A percentile compares a stretch with the other conserved stretches of the same genome.
Evolutionary conservation across 345 rosid genomes (phyloP).

Genomic region (Aegle marmelos): DNA sequence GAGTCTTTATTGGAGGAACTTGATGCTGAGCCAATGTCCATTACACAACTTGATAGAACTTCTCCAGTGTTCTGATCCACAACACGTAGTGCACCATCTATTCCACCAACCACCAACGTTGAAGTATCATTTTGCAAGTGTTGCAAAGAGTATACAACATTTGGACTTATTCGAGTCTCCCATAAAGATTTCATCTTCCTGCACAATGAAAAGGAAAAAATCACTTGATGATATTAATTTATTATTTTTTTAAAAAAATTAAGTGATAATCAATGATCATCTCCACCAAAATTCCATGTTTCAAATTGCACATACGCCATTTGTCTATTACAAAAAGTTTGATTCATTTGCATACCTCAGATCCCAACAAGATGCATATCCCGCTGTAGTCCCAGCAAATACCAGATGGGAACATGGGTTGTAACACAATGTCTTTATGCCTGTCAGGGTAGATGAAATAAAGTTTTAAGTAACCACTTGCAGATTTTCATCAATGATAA

Average conservation of each 20-base stretch:
- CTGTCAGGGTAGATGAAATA: slow-evolving; percentile 36
- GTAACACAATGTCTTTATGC: slow-evolving; percentile 64
- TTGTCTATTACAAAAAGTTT: neutral
- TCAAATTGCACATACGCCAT: neutral
- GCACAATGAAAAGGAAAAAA: slow-evolving; percentile 3
- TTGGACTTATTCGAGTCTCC: slow-evolving; percentile 72
- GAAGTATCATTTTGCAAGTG: slow-evolving; percentile 55
- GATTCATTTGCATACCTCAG: slow-evolving; percentile 50
- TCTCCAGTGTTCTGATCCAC: slow-evolving; percentile 66
- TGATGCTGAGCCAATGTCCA: slow-evolving; percentile 31
- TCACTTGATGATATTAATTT: neutral
- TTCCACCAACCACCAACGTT: slow-evolving; percentile 69
- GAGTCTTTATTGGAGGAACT: slow-evolving; percentile 23
- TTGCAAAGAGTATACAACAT: slow-evolving; percentile 67
- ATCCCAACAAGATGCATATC: slow-evolving; percentile 82
- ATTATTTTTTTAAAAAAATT: neutral
- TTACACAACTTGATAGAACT: slow-evolving; percentile 46
- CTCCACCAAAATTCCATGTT: neutral
- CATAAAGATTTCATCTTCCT: slow-evolving; percentile 79
- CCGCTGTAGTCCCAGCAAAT: slow-evolving; percentile 74
- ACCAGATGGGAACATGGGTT: slow-evolving; percentile 57
- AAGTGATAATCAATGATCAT: neutral
- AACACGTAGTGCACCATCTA: slow-evolving; percentile 78
- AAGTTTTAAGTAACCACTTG: slow-evolving; percentile 1
- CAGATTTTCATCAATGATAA: neutral